These are phyloP conservation scores for Podaxis rugospora DNA, from an alignment of 768 basidiomycete genomes.

Conservation along the genomic window DNA sequence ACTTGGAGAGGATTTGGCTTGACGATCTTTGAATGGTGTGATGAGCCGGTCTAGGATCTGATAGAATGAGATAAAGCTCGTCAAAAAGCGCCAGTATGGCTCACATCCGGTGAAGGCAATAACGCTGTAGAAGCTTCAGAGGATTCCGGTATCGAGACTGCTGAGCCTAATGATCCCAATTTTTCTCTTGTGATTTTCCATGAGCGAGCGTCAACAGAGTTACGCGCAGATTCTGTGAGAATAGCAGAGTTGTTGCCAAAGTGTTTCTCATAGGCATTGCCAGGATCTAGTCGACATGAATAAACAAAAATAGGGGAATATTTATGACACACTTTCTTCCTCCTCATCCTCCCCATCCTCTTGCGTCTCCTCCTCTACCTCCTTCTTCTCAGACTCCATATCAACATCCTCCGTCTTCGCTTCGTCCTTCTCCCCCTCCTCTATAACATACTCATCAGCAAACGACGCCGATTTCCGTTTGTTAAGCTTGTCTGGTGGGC, in stretches of 20 bases:
- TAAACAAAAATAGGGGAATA: not conserved
- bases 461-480: conserved; percentile 48
- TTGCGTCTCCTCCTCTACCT: conserved; percentile 17
- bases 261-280: conserved; percentile 65
- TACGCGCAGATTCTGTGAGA: conserved; percentile 45
- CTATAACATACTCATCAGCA: conserved; percentile 15
- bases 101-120: conserved; percentile 29
- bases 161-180: conserved; percentile 55
- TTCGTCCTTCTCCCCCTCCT: conserved; percentile 14
- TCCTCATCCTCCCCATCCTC: conserved; percentile 23
- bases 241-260: conserved; percentile 60
- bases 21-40: conserved; percentile 48
- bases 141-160: conserved; percentile 45
- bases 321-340: conserved; percentile 22
- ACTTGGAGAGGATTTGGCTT: conserved; percentile 53
- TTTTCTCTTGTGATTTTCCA: conserved; percentile 54
- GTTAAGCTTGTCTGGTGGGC: conserved; percentile 60
- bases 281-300: conserved; percentile 11
- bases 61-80: not conserved
- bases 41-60: conserved; percentile 59
- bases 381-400: conserved; percentile 16
- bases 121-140: conserved; percentile 24
- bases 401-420: conserved; percentile 15
- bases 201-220: conserved; percentile 45
- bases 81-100: not conserved